Base-by-base conservation (phyloP, 352 stramenopile genomes). In the Globisporangium megalacanthum region DNA sequence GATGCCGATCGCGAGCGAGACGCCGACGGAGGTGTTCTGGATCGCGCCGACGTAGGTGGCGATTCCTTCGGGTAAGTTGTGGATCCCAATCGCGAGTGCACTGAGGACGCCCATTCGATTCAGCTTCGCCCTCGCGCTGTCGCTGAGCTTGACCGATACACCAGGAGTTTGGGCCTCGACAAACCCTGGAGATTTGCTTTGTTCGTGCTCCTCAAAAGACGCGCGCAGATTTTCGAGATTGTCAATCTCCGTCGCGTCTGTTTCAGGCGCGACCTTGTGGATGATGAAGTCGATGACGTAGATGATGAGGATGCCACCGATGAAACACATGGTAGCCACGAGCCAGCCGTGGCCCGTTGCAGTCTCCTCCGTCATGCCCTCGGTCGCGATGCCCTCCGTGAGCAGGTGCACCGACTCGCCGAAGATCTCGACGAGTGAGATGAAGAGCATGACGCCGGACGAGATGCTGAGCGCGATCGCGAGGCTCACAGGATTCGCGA, bases 51-150 rank as follows among this genome's bases (percentile, higher is more conserved):
- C 90, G 62, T 97, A 98, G 0, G 94, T 98, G 6, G 94, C 95
- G 36, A 99, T 86, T 19, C 94, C 95, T 65, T 99, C 96, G 6
- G 96, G 96, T 52, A 99, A 90, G 68, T 99, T 99, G 81, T 98
- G 96, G 52, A 96, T 70, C 31, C 70, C 92, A 54, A 99, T 97
- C 0, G 96, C 92, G 6, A 98, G 56, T 3, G 93, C 96, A 3
- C 89, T 98, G 42, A 95, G 83, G 7, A 98, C 52, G 22, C 94
- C 91, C 79, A 96, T 96, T 98, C 77, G 72, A 15, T 93, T 72
- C 25, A 98, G 70, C 54, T 68, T 66, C 10, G 75, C 52, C 46
- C 80, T 74, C 14, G 69, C 65, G 0, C 66, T 52, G 22, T 88
- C 72, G 46, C 71, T 64, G 49, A 83, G 67, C 52, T 73, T 72